These are phyloP conservation scores for Fraxinus ornus DNA, from an alignment of 305 asterid species.

Conservation along the genomic window DNA sequence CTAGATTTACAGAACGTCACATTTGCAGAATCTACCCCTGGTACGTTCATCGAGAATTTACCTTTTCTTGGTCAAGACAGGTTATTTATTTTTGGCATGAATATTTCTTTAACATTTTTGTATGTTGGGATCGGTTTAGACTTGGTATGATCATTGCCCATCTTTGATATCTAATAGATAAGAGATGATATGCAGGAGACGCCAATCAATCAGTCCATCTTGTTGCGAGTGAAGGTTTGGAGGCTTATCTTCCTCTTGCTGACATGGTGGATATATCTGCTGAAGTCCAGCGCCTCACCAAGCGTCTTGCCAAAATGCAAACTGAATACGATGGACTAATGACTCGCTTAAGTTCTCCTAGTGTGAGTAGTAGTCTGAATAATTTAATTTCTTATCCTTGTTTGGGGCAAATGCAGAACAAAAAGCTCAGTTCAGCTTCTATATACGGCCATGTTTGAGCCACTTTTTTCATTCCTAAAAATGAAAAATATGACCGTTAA, in stretches of 20 bases:
- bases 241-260: constrained; percentile 95
- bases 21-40: constrained; percentile 68
- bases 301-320: constrained; percentile 77
- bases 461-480: too few relatives aligned
- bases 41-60: constrained; percentile 31
- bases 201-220: constrained; percentile 83
- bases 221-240: constrained; percentile 94
- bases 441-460: background rate
- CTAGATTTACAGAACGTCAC: constrained; percentile 68
- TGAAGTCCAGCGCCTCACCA: constrained; percentile 77
- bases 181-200: constrained; percentile 57
- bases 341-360: constrained; percentile 76
- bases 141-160: background rate
- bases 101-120: background rate
- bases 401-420: background rate
- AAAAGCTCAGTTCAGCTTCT: background rate
- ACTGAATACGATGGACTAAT: constrained; percentile 72
- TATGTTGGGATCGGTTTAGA: background rate
- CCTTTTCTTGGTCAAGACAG: background rate
- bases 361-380: constrained; percentile 43
- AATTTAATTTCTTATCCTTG: background rate
- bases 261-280: constrained; percentile 94
- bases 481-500: too few relatives aligned
- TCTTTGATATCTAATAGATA: constrained; percentile 17
- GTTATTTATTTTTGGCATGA: background rate